Conservation (phyloP, 2,329 filamentous ascomycete genomes). For the Blastomyces gilchristii region DNA sequence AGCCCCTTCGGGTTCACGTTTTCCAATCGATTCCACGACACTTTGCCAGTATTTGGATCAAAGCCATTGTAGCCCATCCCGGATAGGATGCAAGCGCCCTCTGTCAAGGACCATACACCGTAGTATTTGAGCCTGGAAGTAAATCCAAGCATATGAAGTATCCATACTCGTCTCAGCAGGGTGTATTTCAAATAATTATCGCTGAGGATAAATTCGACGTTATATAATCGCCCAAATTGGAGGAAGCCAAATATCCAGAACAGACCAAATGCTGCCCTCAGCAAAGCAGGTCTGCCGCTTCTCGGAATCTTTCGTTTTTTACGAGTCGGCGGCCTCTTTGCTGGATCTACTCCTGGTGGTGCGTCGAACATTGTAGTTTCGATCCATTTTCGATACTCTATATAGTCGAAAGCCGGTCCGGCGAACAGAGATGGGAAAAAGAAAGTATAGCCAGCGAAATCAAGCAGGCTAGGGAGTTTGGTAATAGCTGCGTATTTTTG, state of each 20-base stretch:
- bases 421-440: constrained; percentile 90
- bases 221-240: constrained; percentile 58
- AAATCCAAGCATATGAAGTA: constrained; percentile 74
- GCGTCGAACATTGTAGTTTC: constrained; percentile 91
- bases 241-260: constrained; percentile 73
- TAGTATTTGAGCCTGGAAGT: constrained; percentile 88
- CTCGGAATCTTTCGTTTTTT: constrained; percentile 88
- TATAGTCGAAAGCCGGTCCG: constrained; percentile 88
- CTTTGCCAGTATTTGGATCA: constrained; percentile 70
- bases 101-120: constrained; percentile 85
- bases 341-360: constrained; percentile 67
- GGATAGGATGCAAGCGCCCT: constrained; percentile 86
- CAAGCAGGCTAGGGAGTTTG: constrained; percentile 62
- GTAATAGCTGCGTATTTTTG: constrained; percentile 74
- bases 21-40: constrained; percentile 79
- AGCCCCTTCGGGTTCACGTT: constrained; percentile 82
- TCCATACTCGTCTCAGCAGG: constrained; percentile 63
- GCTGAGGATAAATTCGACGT: constrained; percentile 52
- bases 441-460: constrained; percentile 82
- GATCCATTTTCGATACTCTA: constrained; percentile 85
- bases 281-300: constrained; percentile 72
- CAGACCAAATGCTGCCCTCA: constrained; percentile 64
- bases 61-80: constrained; percentile 92
- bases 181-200: constrained; percentile 56
- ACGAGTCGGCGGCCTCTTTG: constrained; percentile 73